phyloP scores from a whole-genome alignment of 768 basidiomycete species.

The Peribolospora kevripleyi region DNA sequence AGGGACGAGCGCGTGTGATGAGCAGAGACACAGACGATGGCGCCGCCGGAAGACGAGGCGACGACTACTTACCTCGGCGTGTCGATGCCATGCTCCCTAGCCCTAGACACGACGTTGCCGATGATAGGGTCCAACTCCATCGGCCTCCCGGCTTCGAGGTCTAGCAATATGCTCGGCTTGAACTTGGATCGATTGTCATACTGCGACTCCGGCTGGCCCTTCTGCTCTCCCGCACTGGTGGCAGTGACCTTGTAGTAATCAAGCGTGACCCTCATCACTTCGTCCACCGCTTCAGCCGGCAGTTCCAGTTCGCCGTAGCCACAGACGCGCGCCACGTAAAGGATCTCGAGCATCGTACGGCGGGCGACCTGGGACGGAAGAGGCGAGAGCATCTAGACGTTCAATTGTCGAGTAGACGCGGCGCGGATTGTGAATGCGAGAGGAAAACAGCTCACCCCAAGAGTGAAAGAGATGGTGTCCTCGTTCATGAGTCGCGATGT shows the following conservation, averaged over 20 bases:
- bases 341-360: constrained; percentile 7
- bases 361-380: constrained; percentile 4
- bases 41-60: too few relatives aligned
- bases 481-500: too few relatives aligned
- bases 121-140: constrained; percentile 10
- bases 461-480: too few relatives aligned
- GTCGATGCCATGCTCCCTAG: constrained; percentile 6
- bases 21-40: too few relatives aligned
- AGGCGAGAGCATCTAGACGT: background rate
- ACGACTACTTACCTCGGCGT: background rate
- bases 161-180: constrained; percentile 11
- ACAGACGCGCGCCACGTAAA: constrained; percentile 8
- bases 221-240: background rate
- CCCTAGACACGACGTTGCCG: constrained; percentile 7
- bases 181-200: background rate
- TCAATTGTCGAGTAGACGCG: too few relatives aligned
- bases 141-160: constrained; percentile 8
- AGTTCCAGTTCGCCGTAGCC: constrained; percentile 6
- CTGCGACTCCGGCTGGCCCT: too few relatives aligned
- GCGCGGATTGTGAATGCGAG: too few relatives aligned
- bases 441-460: too few relatives aligned
- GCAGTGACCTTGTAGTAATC: constrained; percentile 3
- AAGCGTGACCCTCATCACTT: constrained; percentile 7
- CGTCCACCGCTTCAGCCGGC: constrained; percentile 5
- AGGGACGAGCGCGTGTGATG: too few relatives aligned